These are phyloP conservation scores for Thuja plicata DNA, from an alignment of 83 land plant species.

Conservation along the genomic window DNA sequence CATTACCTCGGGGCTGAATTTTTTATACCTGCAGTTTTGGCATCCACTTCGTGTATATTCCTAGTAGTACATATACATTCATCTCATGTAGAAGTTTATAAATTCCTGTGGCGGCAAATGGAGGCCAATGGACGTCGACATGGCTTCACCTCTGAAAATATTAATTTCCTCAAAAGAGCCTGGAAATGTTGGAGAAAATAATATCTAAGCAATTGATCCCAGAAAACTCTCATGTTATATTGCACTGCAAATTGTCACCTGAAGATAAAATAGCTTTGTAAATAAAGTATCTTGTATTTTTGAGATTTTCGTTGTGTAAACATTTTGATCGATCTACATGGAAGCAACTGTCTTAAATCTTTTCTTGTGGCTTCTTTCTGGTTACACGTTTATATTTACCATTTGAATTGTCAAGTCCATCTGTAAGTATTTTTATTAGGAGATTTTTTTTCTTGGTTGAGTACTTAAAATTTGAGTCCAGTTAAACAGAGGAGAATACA, in stretches of 20 bases:
- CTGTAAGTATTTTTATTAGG: background rate
- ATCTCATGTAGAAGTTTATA: background rate
- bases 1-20: background rate
- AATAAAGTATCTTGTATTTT: background rate
- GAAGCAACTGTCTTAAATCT: background rate
- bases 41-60: background rate
- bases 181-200: no score
- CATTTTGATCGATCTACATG: background rate
- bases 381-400: background rate
- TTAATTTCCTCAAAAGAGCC: background rate
- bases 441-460: background rate
- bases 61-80: background rate
- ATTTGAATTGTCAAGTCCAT: background rate
- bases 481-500: no score
- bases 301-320: background rate
- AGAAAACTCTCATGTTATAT: no score
- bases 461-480: background rate
- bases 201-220: no score
- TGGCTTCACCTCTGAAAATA: background rate
- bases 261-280: background rate
- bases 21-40: conserved; percentile 1
- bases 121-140: background rate
- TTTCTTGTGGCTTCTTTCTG: background rate
- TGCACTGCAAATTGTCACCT: no score
- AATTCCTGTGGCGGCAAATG: background rate